Conservation (phyloP, 306 rosid genomes). For the Vigna unguiculata region DNA sequence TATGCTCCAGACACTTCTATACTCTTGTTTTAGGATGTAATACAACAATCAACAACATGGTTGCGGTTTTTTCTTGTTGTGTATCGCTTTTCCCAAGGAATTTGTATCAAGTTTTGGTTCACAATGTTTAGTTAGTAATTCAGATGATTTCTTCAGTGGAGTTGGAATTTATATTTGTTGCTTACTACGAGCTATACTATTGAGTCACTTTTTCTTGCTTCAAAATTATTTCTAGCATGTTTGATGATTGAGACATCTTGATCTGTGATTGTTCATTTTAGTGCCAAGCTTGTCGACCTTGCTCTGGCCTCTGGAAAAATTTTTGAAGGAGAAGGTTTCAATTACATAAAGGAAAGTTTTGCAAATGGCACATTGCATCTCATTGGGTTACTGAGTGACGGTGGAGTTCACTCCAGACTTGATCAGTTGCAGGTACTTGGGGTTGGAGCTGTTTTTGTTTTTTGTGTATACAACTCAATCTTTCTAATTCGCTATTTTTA, state of each 20-base stretch:
- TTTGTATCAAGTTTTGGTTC: background rate
- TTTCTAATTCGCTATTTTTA: slow-evolving; percentile 24
- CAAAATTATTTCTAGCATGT: slow-evolving; percentile 7
- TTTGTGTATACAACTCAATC: background rate
- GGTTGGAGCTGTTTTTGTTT: slow-evolving; percentile 1
- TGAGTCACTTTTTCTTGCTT: slow-evolving; percentile 23
- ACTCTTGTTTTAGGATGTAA: slow-evolving; percentile 26
- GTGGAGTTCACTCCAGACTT: slow-evolving; percentile 92
- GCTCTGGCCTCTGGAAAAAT: slow-evolving; percentile 94
- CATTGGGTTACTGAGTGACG: slow-evolving; percentile 87
- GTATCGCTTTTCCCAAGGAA: background rate
- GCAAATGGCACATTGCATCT: slow-evolving; percentile 84
- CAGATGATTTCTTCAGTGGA: background rate
- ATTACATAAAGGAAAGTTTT: slow-evolving; percentile 75
- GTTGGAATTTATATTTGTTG: background rate
- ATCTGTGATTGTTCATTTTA: slow-evolving; percentile 43
- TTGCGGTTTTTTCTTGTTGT: slow-evolving; percentile 11
- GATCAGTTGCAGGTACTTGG: slow-evolving; percentile 70
- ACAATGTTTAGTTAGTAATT: background rate
- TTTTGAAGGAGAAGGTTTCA: slow-evolving; percentile 83
- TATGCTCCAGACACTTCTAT: background rate
- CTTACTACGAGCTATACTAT: slow-evolving; percentile 5
- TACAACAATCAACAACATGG: background rate
- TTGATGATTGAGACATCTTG: slow-evolving; percentile 37
- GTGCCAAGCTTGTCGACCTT: slow-evolving; percentile 92